These are phyloP conservation scores for Penicillium sp. DNA, from an alignment of 2,329 filamentous ascomycete species.

Conservation along the genomic window DNA sequence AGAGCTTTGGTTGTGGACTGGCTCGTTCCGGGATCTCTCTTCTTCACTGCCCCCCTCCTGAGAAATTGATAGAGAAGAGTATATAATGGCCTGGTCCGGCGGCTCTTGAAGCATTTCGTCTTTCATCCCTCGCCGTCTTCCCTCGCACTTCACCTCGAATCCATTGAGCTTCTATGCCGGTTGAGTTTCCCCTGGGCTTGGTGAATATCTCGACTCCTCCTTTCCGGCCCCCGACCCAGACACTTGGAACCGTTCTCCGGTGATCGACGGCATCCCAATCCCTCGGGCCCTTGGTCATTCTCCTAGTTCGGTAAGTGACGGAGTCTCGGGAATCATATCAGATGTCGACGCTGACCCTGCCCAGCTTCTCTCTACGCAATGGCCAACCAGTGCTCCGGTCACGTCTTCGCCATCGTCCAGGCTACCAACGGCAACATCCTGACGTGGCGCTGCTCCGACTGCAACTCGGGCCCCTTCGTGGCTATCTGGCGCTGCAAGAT, in stretches of 20 bases:
- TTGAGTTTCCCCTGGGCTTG: neutral
- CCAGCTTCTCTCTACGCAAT: slow-evolving; percentile 18
- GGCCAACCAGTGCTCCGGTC: slow-evolving; percentile 42
- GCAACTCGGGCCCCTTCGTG: slow-evolving; percentile 41
- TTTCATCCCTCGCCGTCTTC: neutral
- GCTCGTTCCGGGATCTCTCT: slow-evolving; percentile 6
- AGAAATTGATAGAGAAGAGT: slow-evolving; percentile 3
- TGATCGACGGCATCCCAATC: slow-evolving; percentile 22
- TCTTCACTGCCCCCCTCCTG: neutral
- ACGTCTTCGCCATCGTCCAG: slow-evolving; percentile 41
- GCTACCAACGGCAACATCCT: slow-evolving; percentile 44
- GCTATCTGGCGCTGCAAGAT: slow-evolving; percentile 46
- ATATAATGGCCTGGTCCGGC: slow-evolving; percentile 14
- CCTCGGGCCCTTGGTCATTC: slow-evolving; percentile 17
- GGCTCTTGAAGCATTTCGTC: slow-evolving; percentile 1
- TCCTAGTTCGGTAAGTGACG: slow-evolving; percentile 20
- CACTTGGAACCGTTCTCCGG: slow-evolving; percentile 13
- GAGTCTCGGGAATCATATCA: slow-evolving; percentile 3
- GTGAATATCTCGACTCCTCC: neutral
- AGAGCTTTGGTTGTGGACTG: slow-evolving; percentile 4
- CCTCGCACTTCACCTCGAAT: neutral
- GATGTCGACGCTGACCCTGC: neutral
- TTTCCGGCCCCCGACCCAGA: neutral
- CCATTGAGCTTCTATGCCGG: neutral
- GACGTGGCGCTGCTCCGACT: slow-evolving; percentile 45